Evolutionary conservation across 1,284 basidiomycete genomes (phyloP).

Genomic region (Wallemia hederae): DNA sequence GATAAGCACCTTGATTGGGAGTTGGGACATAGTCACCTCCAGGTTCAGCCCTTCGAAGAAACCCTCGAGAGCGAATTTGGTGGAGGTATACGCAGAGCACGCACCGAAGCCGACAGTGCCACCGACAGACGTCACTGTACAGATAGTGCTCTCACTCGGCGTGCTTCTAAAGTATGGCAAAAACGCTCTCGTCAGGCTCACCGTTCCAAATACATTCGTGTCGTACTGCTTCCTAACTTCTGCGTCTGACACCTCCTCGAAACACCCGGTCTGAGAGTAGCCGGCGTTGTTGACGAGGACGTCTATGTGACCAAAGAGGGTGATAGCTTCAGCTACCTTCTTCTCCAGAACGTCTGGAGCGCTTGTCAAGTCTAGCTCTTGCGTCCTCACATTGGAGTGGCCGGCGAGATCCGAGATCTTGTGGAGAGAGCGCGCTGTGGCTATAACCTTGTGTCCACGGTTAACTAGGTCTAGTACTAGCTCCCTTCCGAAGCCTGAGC

Average conservation of each 20-base stretch:
- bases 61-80: not conserved
- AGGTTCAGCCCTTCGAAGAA: not conserved
- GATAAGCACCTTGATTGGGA: not conserved
- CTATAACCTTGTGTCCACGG: not conserved
- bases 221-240: slow-evolving; percentile 8
- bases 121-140: not conserved
- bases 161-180: slow-evolving; percentile 10
- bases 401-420: not conserved
- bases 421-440: not conserved
- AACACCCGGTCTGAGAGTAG: slow-evolving; percentile 7
- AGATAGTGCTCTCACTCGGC: not conserved
- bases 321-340: slow-evolving; percentile 5
- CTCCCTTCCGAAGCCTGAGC: not conserved
- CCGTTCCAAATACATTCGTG: slow-evolving; percentile 12
- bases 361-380: slow-evolving; percentile 15
- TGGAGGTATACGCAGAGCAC: not conserved
- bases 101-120: not conserved
- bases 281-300: slow-evolving; percentile 15
- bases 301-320: slow-evolving; percentile 10
- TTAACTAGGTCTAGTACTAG: not conserved
- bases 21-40: not conserved
- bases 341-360: slow-evolving; percentile 5
- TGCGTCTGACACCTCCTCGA: slow-evolving; percentile 9
- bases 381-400: slow-evolving; percentile 1
- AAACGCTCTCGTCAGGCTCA: slow-evolving; percentile 9